Evolutionary conservation across 176 grass and related monocot species (phyloP), one percentile per base, ranked within the genome.

Genomic region (Poa pratensis): DNA sequence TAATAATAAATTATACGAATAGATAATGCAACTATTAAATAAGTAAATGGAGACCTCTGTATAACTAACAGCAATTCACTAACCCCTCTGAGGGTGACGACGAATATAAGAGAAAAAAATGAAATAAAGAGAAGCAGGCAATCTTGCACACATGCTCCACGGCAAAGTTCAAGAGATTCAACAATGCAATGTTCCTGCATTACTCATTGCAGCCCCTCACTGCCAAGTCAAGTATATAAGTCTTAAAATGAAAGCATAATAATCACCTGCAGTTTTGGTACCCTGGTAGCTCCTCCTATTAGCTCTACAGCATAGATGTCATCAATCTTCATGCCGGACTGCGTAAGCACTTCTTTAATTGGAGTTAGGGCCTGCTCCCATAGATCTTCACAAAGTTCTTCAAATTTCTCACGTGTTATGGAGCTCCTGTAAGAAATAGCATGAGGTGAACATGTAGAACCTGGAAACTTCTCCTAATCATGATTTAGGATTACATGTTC

Each of bases 321-420:
- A 79, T 90, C 90, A 30, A 96, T 89, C 70, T 94, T 99, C 88
- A 99, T 89, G 58, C 84, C 90, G 52, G 97, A 92, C 84, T 90
- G 87, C 7, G 43, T 59, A 6, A 99, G 88, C 54, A 94, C 91
- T 87, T 99, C 94, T 91, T 94, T 92, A 67, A 99, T 72, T 84
- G 97, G 97, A 85, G 87, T 73, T 80, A 99, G 82, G 84, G 97
- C 91, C 78, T 89, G 86, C 45, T 99, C 97, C 97, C 94, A 99
- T 62, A 99, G 84, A 84, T 99, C 97, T 59, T 85, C 86, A 92
- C 97, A 99, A 82, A 99, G 94, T 75, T 99, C 92, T 85, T 99
- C 97, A 87, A 94, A 99, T 87, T 99, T 99, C 61, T 99, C 93
- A 55, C 97, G 93, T 58, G 94, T 96, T 80, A 99, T 94, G 73